Evolutionary conservation across 805 yeast species (phyloP), one percentile per base, ranked within the genome.

Genomic region (Monosporozyma solicola): DNA sequence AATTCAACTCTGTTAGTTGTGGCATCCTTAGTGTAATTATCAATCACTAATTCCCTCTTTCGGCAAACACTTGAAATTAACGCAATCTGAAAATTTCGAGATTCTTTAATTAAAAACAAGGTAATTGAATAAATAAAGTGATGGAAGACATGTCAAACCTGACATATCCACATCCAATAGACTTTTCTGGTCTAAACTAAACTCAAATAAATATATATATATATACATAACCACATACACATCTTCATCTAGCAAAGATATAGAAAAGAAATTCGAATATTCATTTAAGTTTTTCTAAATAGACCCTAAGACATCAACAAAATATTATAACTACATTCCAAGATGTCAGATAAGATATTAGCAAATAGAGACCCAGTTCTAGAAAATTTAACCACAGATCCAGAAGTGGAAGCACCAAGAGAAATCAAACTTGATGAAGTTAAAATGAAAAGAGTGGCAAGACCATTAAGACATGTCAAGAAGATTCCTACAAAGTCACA

Each of bases 401-500:
- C 59, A 15, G 53, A 54, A 20, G 37, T 54, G 8, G 63, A 65
- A 27, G 55, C 62, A 5, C 71, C 71, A 2, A 64, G 57, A 50
- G 65, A 59, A 49, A 57, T 65, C 29, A 54, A 58, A 13, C 52
- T 54, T 5, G 63, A 60, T 24, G 64, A 63, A 3, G 51, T 53
- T 4, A 52, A 52, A 22, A 48, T 73, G 55, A 62, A 58, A 47
- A 64, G 77, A 56, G 78, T 74, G 2, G 74, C 71, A 7, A 70
- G 78, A 60, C 79, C 79, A 0, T 57, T 74, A 39, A 79, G 83
- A 52, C 81, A 79, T 56, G 75, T 81, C 47, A 74, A 73, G 53
- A 67, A 72, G 57, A 69, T 79, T 33, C 81, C 84, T 13, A 74
- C 80, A 5, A 82, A 67, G 60, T 76, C 66, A 61, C 74, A 55